These are phyloP conservation scores for Tetragonia tetragonoides DNA, from an alignment of 148 eudicot species.

Conservation along the genomic window DNA sequence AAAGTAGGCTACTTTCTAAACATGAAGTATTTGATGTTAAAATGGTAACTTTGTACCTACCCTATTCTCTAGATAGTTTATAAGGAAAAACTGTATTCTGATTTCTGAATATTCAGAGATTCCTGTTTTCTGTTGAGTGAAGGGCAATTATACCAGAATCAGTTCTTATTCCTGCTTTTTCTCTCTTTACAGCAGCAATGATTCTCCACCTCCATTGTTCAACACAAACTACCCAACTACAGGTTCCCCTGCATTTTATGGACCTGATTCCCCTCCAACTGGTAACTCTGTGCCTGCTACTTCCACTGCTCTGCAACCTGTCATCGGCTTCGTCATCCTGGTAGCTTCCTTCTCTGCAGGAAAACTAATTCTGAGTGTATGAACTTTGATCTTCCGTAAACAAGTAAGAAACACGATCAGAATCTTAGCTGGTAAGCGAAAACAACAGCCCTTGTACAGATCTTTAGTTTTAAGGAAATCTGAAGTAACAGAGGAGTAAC, in stretches of 20 bases:
- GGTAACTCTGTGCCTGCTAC: slow-evolving; percentile 35
- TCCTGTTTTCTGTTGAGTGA: not conserved
- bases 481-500: not conserved
- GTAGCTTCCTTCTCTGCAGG: slow-evolving; percentile 32
- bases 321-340: slow-evolving; percentile 30
- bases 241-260: slow-evolving; percentile 33
- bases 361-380: slow-evolving; percentile 33
- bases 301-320: slow-evolving; percentile 41
- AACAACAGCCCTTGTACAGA: slow-evolving; percentile 26
- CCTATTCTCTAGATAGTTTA: not conserved
- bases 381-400: not conserved
- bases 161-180: not conserved
- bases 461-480: slow-evolving; percentile 5
- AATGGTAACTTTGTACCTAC: not conserved
- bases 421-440: slow-evolving; percentile 17
- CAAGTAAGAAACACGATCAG: slow-evolving; percentile 16
- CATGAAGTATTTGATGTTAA: not conserved
- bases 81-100: not conserved
- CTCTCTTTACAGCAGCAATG: slow-evolving; percentile 49
- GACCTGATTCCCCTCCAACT: slow-evolving; percentile 47
- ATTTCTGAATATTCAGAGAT: not conserved
- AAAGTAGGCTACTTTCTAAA: not conserved
- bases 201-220: slow-evolving; percentile 47
- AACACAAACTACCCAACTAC: slow-evolving; percentile 46
- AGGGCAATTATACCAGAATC: not conserved